These are phyloP conservation scores for Coemansia sp. DNA, from an alignment of 192 early-diverging fungal genomes.

Conservation along the genomic window DNA sequence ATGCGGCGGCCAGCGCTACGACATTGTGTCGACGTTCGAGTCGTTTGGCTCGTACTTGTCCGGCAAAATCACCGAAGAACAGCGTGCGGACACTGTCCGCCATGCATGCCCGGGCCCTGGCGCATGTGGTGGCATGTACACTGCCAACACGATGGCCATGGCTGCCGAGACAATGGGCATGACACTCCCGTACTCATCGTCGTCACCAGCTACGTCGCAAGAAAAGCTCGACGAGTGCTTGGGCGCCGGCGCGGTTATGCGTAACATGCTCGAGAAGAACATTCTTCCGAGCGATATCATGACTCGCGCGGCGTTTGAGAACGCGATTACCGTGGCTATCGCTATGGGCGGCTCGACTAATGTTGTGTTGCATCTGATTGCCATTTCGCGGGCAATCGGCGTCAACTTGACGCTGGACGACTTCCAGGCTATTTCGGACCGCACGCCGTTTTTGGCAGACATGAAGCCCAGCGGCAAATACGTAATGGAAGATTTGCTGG, in stretches of 20 bases:
- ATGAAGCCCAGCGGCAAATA: conserved; percentile 98
- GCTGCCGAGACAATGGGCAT: conserved; percentile 98
- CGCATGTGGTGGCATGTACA: conserved; percentile 99
- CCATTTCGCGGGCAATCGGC: conserved; percentile 79
- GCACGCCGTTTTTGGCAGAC: conserved; percentile 94
- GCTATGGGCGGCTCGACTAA: conserved; percentile 98
- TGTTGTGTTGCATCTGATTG: conserved; percentile 93
- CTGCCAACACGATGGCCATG: conserved; percentile 96
- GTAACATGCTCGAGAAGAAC: conserved; percentile 84
- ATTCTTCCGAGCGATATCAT: conserved; percentile 96
- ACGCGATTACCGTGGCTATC: conserved; percentile 93
- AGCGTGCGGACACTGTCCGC: conserved; percentile 73
- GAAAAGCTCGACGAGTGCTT: conserved; percentile 89
- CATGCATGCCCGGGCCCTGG: conserved; percentile 86
- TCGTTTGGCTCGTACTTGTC: conserved; percentile 90
- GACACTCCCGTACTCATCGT: conserved; percentile 93
- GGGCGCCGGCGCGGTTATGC: conserved; percentile 81
- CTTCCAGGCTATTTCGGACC: conserved; percentile 89
- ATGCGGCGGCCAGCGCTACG: conserved; percentile 65
- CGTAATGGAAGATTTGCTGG: conserved; percentile 96
- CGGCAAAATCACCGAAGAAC: conserved; percentile 85
- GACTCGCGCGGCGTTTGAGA: conserved; percentile 92
- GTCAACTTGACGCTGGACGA: conserved; percentile 88
- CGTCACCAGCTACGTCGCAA: conserved; percentile 86
- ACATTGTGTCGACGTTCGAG: conserved; percentile 98